Conservation (phyloP, 352 stramenopile species). For the Phytophthora pluvialis region DNA sequence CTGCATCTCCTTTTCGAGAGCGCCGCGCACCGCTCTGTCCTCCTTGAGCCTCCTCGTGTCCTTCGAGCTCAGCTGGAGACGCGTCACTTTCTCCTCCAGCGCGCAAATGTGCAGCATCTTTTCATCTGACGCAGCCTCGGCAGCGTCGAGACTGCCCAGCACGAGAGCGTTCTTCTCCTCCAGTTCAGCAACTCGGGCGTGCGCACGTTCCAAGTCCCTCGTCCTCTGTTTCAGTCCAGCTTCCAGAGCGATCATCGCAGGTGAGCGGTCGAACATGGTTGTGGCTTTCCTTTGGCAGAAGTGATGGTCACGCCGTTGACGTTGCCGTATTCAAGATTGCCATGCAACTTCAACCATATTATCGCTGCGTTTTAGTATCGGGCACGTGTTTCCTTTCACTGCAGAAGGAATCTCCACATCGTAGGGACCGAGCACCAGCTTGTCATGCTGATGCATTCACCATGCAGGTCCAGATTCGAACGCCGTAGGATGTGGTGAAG, state of each 20-base stretch:
- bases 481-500: too few relatives aligned
- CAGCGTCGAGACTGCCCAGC: slow-evolving; percentile 1
- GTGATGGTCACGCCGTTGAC: slow-evolving; percentile 17
- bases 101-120: neutral
- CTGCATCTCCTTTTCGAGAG: slow-evolving; percentile 15
- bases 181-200: neutral
- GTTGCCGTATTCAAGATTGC: neutral
- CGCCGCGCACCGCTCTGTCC: slow-evolving; percentile 3
- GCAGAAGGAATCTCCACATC: too few relatives aligned
- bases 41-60: neutral
- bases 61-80: slow-evolving; percentile 1
- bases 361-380: too few relatives aligned
- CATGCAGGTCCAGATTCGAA: too few relatives aligned
- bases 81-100: neutral
- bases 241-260: neutral
- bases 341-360: too few relatives aligned
- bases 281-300: neutral
- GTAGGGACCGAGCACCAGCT: too few relatives aligned
- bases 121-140: neutral
- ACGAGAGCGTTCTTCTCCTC: slow-evolving; percentile 1
- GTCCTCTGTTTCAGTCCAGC: neutral
- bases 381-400: too few relatives aligned
- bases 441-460: too few relatives aligned
- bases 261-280: neutral
- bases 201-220: slow-evolving; percentile 11